phyloP scores from a whole-genome alignment of 495 filamentous ascomycete species.

The Aspergillus heteromorphus region DNA sequence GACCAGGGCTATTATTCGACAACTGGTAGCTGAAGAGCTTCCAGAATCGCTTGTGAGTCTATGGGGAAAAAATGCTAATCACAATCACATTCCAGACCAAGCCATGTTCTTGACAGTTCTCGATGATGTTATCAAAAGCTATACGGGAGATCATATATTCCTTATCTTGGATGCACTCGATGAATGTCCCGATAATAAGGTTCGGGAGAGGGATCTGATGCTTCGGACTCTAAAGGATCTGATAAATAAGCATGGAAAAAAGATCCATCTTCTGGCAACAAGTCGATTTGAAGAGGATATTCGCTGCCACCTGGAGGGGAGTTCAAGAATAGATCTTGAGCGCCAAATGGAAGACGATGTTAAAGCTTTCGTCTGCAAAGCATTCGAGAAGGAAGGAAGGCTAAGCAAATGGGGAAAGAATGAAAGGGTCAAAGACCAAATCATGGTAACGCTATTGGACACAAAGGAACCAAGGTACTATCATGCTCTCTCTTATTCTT shows the following conservation, averaged over 20 bases:
- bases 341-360: conserved; percentile 3
- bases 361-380: conserved; percentile 4
- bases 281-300: conserved; percentile 10
- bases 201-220: neutral
- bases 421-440: neutral
- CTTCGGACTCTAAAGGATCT: conserved; percentile 2
- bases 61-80: conserved; percentile 6
- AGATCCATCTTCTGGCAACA: conserved; percentile 15
- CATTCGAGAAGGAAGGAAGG: neutral
- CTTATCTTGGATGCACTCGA: conserved; percentile 18
- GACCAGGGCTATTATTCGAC: conserved; percentile 10
- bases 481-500: neutral
- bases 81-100: neutral
- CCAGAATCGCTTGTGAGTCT: neutral
- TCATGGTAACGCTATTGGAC: neutral
- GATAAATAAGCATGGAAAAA: neutral
- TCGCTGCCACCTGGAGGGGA: neutral
- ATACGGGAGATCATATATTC: conserved; percentile 1
- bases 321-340: neutral
- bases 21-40: conserved; percentile 1
- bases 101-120: neutral
- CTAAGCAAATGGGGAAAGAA: neutral
- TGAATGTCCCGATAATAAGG: conserved; percentile 9
- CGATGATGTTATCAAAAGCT: neutral
- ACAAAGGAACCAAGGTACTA: neutral